Conservation (phyloP, 1,139 yeast genomes). For the Pichia cactophila region DNA sequence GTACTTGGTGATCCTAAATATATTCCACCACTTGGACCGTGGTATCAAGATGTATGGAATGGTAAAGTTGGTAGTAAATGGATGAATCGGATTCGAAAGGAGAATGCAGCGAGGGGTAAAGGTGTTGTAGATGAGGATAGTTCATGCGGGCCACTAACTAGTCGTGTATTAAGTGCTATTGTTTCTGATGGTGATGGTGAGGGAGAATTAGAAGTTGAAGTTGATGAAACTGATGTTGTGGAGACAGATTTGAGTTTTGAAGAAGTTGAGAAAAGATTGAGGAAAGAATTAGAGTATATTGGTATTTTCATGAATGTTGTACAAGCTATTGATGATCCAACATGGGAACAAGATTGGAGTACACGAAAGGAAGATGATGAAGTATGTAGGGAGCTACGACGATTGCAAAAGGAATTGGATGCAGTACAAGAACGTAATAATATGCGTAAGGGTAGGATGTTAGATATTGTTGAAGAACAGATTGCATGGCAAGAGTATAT, state of each 20-base stretch:
- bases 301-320: constrained; percentile 76
- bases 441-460: constrained; percentile 54
- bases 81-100: constrained; percentile 28
- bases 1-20: constrained; percentile 41
- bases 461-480: constrained; percentile 79
- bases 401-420: constrained; percentile 60
- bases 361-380: constrained; percentile 89
- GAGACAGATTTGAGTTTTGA: constrained; percentile 49
- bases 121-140: constrained; percentile 54
- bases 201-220: not conserved
- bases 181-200: constrained; percentile 28
- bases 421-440: constrained; percentile 58
- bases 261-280: constrained; percentile 78
- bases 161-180: constrained; percentile 77
- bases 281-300: constrained; percentile 80
- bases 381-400: constrained; percentile 75
- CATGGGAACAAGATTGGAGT: constrained; percentile 67
- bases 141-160: constrained; percentile 88
- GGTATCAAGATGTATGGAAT: constrained; percentile 78
- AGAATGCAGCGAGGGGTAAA: constrained; percentile 49
- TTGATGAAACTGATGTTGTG: not conserved
- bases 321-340: constrained; percentile 26
- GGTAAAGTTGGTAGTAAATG: constrained; percentile 53
- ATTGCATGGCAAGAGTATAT: constrained; percentile 93
- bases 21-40: constrained; percentile 80